phyloP scores from a whole-genome alignment of 2,329 filamentous ascomycete species.

The Myrmaecium sp. region DNA sequence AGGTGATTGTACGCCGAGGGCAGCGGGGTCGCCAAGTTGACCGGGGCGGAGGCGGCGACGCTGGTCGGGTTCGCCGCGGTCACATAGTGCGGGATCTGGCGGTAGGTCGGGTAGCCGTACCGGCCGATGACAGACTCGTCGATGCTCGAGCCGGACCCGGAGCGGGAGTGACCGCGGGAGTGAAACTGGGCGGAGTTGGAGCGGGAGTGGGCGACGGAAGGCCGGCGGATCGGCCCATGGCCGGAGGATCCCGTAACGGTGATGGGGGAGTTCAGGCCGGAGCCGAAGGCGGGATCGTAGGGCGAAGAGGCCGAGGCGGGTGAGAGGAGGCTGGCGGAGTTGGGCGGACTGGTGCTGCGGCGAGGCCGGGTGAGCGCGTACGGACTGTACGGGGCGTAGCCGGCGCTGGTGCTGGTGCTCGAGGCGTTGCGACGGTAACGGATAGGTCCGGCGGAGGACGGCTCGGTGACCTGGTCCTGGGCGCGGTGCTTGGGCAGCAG shows the following conservation, averaged over 20 bases:
- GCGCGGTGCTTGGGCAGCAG: slow-evolving; percentile 72
- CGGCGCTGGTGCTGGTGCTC: slow-evolving; percentile 32
- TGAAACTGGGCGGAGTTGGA: slow-evolving; percentile 26
- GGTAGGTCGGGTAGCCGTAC: slow-evolving; percentile 74
- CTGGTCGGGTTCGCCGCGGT: slow-evolving; percentile 20
- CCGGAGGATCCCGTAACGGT: slow-evolving; percentile 23
- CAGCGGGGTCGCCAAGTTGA: slow-evolving; percentile 24
- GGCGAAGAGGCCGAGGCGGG: slow-evolving; percentile 25
- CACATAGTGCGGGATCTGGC: slow-evolving; percentile 47
- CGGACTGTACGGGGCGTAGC: slow-evolving; percentile 27
- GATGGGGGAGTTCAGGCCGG: slow-evolving; percentile 48
- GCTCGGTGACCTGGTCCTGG: slow-evolving; percentile 63
- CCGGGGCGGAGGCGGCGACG: slow-evolving; percentile 10
- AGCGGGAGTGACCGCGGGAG: slow-evolving; percentile 25
- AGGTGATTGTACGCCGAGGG: slow-evolving; percentile 16
- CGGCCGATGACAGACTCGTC: slow-evolving; percentile 49
- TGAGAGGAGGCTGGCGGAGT: slow-evolving; percentile 25
- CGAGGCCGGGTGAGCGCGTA: slow-evolving; percentile 32
- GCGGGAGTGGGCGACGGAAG: slow-evolving; percentile 22
- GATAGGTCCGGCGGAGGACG: slow-evolving; percentile 31
- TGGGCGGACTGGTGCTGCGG: slow-evolving; percentile 28
- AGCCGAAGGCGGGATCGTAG: slow-evolving; percentile 20
- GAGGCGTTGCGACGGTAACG: slow-evolving; percentile 36
- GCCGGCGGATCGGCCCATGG: slow-evolving; percentile 12
- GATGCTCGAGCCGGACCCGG: slow-evolving; percentile 50